Evolutionary conservation across 176 grass and related monocot species (phyloP).

Genomic region (Typha latifolia): DNA sequence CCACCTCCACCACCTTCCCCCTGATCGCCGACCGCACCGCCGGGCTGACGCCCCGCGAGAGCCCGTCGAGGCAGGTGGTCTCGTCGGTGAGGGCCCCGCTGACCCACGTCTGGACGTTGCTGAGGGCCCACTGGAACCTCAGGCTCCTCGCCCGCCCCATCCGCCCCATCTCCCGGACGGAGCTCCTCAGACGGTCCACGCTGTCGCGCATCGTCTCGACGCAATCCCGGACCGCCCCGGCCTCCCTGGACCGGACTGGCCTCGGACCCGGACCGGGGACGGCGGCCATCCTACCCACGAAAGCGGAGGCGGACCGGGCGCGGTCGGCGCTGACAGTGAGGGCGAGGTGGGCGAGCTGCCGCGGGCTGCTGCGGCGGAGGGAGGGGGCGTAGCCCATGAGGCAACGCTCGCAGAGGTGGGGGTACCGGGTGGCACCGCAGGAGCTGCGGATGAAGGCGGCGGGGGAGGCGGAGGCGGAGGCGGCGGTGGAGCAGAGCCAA

Average conservation of each 20-base stretch:
- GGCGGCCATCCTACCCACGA: conserved; percentile 17
- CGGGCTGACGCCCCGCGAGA: conserved; percentile 10
- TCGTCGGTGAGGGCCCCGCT: conserved; percentile 72
- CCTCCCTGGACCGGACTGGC: background rate
- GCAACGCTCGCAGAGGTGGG: conserved; percentile 53
- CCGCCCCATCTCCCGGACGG: conserved; percentile 44
- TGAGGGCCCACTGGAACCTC: conserved; percentile 50
- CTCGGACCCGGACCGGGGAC: background rate
- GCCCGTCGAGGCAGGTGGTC: conserved; percentile 63
- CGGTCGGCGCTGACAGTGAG: conserved; percentile 43
- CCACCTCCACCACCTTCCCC: conserved; percentile 29
- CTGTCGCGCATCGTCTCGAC: conserved; percentile 37
- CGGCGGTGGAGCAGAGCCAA: background rate
- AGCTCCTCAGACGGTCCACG: conserved; percentile 43
- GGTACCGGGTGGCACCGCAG: conserved; percentile 51
- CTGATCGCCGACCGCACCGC: conserved; percentile 11
- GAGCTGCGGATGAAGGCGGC: conserved; percentile 37
- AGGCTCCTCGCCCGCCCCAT: conserved; percentile 31
- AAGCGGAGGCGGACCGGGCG: conserved; percentile 38
- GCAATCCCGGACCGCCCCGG: conserved; percentile 53
- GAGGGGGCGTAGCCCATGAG: conserved; percentile 29
- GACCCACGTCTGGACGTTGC: conserved; percentile 81
- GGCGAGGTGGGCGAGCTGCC: conserved; percentile 52
- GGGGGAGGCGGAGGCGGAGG: background rate
- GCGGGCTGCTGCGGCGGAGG: conserved; percentile 49